Conservation (phyloP, 2,329 filamentous ascomycete genomes). For the Coleophoma cylindrospora region DNA sequence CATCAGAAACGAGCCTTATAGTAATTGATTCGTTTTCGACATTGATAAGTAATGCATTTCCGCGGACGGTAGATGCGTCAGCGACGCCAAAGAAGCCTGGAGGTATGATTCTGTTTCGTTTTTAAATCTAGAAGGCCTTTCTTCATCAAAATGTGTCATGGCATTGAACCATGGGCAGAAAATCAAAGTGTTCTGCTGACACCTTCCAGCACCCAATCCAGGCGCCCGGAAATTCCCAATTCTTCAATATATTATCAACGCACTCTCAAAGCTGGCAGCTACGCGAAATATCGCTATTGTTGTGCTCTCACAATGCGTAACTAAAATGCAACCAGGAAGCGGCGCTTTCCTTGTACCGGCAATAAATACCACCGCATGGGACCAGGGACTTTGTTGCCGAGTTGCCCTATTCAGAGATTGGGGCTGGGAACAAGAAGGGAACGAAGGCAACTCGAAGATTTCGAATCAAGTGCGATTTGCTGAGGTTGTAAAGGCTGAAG, state of each 20-base stretch:
- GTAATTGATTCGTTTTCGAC: slow-evolving; percentile 76
- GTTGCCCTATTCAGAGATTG: slow-evolving; percentile 78
- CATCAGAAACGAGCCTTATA: slow-evolving; percentile 58
- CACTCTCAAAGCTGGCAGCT: slow-evolving; percentile 71
- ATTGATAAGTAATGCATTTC: slow-evolving; percentile 72
- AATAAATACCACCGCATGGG: slow-evolving; percentile 74
- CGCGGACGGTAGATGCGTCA: slow-evolving; percentile 45
- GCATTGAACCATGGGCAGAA: neutral
- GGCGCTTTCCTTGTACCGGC: slow-evolving; percentile 69
- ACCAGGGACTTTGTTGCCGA: slow-evolving; percentile 67
- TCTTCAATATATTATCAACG: slow-evolving; percentile 60
- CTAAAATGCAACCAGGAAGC: slow-evolving; percentile 65
- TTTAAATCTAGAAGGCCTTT: neutral
- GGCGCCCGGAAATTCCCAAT: slow-evolving; percentile 30
- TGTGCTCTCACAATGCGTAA: slow-evolving; percentile 74
- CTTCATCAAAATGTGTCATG: neutral
- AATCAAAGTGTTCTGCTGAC: neutral
- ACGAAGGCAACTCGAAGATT: slow-evolving; percentile 32
- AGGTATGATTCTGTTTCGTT: slow-evolving; percentile 10
- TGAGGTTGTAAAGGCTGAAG: slow-evolving; percentile 61
- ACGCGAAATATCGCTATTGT: slow-evolving; percentile 69
- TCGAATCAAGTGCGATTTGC: slow-evolving; percentile 50
- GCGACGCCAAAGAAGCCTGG: slow-evolving; percentile 14
- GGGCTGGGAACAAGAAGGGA: slow-evolving; percentile 41
- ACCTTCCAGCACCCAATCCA: slow-evolving; percentile 12